A percentile compares a stretch with the other conserved stretches of the same genome.
Conservation (phyloP, 192 early-diverging fungal genomes). For the Coemansia sp. region DNA sequence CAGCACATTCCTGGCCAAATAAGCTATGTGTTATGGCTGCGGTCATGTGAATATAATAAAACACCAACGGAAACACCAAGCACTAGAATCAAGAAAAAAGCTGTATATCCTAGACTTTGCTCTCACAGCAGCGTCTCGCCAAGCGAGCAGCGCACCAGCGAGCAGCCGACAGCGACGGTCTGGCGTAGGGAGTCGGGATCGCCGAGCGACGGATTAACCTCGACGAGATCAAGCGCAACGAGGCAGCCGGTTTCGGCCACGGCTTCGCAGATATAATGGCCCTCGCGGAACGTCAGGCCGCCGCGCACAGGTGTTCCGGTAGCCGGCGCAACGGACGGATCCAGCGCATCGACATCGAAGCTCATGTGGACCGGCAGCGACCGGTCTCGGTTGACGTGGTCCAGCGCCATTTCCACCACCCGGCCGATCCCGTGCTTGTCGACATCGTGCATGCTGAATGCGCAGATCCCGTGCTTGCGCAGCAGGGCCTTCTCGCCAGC, state of each 20-base stretch:
- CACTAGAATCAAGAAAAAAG: not conserved
- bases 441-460: conserved; percentile 95
- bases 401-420: conserved; percentile 89
- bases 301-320: conserved; percentile 96
- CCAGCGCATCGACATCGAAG: conserved; percentile 95
- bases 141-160: conserved; percentile 78
- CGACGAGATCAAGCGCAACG: conserved; percentile 90
- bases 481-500: conserved; percentile 83
- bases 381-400: conserved; percentile 76
- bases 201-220: conserved; percentile 89
- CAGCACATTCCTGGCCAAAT: not conserved
- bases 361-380: conserved; percentile 82
- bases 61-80: not conserved
- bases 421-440: conserved; percentile 92
- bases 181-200: conserved; percentile 73
- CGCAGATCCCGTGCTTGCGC: conserved; percentile 80
- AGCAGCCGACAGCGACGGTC: conserved; percentile 90
- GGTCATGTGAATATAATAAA: not conserved
- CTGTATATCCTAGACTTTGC: not conserved
- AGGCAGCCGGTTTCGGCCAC: conserved; percentile 84
- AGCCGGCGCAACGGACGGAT: conserved; percentile 90
- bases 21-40: not conserved
- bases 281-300: conserved; percentile 93
- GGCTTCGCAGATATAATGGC: conserved; percentile 95
- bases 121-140: conserved; percentile 77